Evolutionary conservation across 179 eudicot genomes (phyloP).

Genomic region (Camellia oleifera): DNA sequence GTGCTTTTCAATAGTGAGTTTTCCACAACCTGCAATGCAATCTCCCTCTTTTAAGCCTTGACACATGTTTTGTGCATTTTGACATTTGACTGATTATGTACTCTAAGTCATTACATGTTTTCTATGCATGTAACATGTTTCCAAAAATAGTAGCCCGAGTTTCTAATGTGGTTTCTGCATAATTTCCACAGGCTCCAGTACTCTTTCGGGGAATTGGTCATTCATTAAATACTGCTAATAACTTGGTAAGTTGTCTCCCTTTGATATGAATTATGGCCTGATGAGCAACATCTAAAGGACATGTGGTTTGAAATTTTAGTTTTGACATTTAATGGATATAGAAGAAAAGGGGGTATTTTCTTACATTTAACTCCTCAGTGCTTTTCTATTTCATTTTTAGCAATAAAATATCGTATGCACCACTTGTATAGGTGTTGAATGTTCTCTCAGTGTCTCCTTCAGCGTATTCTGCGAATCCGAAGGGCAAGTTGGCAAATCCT

Average conservation of each 20-base stretch:
- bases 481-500: slow-evolving; percentile 54
- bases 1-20: neutral
- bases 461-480: slow-evolving; percentile 82
- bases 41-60: neutral
- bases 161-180: slow-evolving; percentile 1
- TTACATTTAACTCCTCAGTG: slow-evolving; percentile 4
- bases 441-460: slow-evolving; percentile 83
- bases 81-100: neutral
- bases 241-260: slow-evolving; percentile 50
- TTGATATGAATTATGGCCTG: neutral
- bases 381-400: neutral
- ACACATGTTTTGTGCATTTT: neutral
- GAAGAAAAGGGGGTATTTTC: neutral
- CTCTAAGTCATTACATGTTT: neutral
- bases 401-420: neutral
- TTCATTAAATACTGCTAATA: slow-evolving; percentile 63
- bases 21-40: neutral
- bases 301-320: neutral
- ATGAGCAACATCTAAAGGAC: neutral
- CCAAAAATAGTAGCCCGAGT: too few relatives aligned
- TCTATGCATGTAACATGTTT: slow-evolving; percentile 7
- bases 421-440: slow-evolving; percentile 51
- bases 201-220: slow-evolving; percentile 78
- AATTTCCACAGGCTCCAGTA: slow-evolving; percentile 69
- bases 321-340: neutral